Conservation (phyloP, 2,329 filamentous ascomycete species). For the Pseudohalonectria lignicola region DNA sequence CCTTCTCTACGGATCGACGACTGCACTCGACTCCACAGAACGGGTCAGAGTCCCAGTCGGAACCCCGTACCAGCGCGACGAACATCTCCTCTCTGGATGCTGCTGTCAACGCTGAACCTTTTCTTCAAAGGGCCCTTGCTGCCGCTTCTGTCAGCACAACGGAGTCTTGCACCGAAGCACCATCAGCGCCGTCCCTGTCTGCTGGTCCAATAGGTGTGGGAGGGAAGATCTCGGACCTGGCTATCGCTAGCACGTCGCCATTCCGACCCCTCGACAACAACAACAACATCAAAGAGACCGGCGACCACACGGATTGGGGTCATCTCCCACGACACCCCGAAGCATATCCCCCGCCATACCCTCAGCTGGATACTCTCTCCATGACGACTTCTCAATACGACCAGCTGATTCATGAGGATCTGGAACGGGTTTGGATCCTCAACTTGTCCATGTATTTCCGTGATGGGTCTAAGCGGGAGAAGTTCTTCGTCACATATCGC, state of each 20-base stretch:
- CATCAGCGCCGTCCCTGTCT: constrained; percentile 10
- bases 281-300: no score
- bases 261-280: background rate
- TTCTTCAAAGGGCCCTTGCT: no score
- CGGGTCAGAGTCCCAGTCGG: constrained; percentile 20
- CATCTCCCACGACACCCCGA: no score
- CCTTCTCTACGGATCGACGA: constrained; percentile 53
- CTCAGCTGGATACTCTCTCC: constrained; percentile 28
- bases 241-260: no score
- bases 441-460: constrained; percentile 98
- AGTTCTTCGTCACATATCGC: constrained; percentile 95
- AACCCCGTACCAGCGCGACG: constrained; percentile 37
- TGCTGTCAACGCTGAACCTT: no score
- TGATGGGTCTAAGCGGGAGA: constrained; percentile 84
- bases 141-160: no score
- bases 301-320: no score
- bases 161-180: no score
- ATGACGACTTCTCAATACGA: constrained; percentile 46
- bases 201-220: constrained; percentile 1
- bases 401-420: constrained; percentile 61
- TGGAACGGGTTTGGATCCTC: constrained; percentile 85
- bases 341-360: constrained; percentile 1
- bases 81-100: constrained; percentile 24
- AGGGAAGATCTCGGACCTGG: background rate
- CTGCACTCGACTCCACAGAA: constrained; percentile 20